These are phyloP conservation scores for Pelargonium hybrid DNA, from an alignment of 441 rosid genomes.

Conservation along the genomic window DNA sequence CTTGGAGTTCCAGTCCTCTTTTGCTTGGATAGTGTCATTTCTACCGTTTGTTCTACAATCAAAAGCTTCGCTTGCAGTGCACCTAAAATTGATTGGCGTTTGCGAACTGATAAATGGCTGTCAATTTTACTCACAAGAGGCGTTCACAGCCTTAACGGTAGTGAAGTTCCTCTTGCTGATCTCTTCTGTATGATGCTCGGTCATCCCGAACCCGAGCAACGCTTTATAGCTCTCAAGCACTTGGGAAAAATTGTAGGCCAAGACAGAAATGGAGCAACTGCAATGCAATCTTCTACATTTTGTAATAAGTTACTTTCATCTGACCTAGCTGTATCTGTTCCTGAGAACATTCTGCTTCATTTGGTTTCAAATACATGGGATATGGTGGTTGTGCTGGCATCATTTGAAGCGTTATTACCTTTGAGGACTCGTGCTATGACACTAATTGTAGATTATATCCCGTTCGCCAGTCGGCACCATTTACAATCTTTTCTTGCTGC, in stretches of 20 bases:
- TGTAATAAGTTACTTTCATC: conserved; percentile 29
- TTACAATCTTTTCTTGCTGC: conserved; percentile 60
- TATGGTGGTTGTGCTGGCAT: conserved; percentile 50
- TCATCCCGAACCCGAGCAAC: conserved; percentile 81
- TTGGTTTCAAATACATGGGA: conserved; percentile 72
- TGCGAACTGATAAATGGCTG: conserved; percentile 68
- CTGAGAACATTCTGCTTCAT: conserved; percentile 40
- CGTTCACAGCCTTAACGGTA: conserved; percentile 36
- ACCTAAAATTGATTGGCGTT: conserved; percentile 66
- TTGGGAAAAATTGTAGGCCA: conserved; percentile 56
- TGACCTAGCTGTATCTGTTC: conserved; percentile 25
- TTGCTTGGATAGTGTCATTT: conserved; percentile 33
- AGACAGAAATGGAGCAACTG: conserved; percentile 33
- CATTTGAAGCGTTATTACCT: conserved; percentile 45
- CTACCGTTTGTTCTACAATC: conserved; percentile 41
- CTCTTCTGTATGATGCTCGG: conserved; percentile 45
- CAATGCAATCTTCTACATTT: conserved; percentile 25
- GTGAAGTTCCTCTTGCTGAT: conserved; percentile 42
- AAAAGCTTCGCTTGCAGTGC: conserved; percentile 43
- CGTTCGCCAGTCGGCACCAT: conserved; percentile 44
- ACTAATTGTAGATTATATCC: conserved; percentile 55
- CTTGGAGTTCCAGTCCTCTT: conserved; percentile 43
- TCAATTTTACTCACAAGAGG: conserved; percentile 38
- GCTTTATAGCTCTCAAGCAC: conserved; percentile 51
- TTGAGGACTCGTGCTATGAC: conserved; percentile 56